phyloP scores from a whole-genome alignment of 768 basidiomycete genomes.

The Termitomyces sp. region DNA sequence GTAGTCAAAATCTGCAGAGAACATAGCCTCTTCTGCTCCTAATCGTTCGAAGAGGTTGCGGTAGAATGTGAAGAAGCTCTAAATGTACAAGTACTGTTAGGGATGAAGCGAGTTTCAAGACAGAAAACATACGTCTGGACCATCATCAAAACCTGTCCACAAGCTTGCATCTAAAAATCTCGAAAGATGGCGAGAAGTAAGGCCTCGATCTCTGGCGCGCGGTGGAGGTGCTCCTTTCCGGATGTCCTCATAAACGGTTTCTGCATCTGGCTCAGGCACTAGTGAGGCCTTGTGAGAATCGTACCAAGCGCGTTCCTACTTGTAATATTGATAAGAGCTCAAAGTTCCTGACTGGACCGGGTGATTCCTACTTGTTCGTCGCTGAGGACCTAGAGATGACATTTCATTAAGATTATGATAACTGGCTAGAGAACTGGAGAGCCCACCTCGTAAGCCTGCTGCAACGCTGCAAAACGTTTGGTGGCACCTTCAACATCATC shows the following conservation, averaged over 20 bases:
- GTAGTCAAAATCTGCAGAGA: conserved; percentile 40
- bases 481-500: conserved; percentile 84
- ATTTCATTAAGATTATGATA: background rate
- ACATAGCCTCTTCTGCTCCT: conserved; percentile 68
- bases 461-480: conserved; percentile 78
- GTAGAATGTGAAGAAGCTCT: conserved; percentile 92
- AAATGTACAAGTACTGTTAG: background rate
- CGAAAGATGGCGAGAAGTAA: conserved; percentile 75
- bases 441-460: conserved; percentile 92
- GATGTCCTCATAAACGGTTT: conserved; percentile 82
- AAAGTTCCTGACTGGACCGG: background rate
- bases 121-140: conserved; percentile 44
- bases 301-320: conserved; percentile 98
- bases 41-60: conserved; percentile 82
- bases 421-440: conserved; percentile 2
- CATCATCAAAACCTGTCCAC: conserved; percentile 64
- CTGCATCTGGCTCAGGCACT: conserved; percentile 76
- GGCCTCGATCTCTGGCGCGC: conserved; percentile 60
- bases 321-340: conserved; percentile 20
- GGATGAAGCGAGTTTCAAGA: background rate
- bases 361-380: conserved; percentile 78
- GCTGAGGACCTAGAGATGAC: conserved; percentile 63
- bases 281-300: conserved; percentile 86
- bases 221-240: conserved; percentile 59
- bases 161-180: conserved; percentile 76